These are phyloP conservation scores for Irpex lacteus DNA, from an alignment of 1,284 basidiomycete species.

Conservation along the genomic window DNA sequence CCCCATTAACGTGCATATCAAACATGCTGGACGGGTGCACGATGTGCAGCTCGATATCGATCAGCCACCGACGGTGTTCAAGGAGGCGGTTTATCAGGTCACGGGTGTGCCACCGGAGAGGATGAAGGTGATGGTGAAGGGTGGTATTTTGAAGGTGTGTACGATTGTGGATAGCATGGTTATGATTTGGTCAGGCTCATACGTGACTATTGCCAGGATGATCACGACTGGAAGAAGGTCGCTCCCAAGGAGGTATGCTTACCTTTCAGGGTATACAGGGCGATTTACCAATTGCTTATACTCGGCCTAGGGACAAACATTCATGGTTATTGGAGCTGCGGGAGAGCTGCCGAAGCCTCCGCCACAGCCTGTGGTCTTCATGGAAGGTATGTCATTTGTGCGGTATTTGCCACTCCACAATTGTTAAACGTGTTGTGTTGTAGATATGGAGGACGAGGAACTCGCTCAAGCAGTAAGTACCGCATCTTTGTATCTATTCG, in stretches of 20 bases:
- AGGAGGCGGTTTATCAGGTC: constrained; percentile 74
- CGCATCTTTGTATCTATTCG: neutral
- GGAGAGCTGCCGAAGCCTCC: constrained; percentile 91
- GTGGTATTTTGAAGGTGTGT: constrained; percentile 82
- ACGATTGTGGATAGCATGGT: neutral
- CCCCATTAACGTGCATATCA: constrained; percentile 74
- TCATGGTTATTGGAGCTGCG: constrained; percentile 90
- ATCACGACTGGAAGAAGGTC: constrained; percentile 82
- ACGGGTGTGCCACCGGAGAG: constrained; percentile 89
- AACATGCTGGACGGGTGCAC: constrained; percentile 85
- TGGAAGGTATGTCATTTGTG: constrained; percentile 54
- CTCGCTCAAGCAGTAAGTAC: constrained; percentile 75
- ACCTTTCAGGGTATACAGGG: neutral
- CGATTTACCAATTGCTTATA: neutral
- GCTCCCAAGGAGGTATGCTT: constrained; percentile 70
- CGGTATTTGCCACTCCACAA: neutral
- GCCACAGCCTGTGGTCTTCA: constrained; percentile 73
- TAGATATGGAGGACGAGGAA: constrained; percentile 85
- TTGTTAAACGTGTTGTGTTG: neutral
- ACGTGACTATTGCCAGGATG: constrained; percentile 54
- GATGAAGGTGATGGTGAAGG: constrained; percentile 98
- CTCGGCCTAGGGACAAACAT: constrained; percentile 60
- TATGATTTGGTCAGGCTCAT: neutral
- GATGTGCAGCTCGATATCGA: constrained; percentile 67
- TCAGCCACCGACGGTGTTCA: constrained; percentile 73